Conservation (phyloP, 1,284 basidiomycete species). For the Spongispora temasekensis region DNA sequence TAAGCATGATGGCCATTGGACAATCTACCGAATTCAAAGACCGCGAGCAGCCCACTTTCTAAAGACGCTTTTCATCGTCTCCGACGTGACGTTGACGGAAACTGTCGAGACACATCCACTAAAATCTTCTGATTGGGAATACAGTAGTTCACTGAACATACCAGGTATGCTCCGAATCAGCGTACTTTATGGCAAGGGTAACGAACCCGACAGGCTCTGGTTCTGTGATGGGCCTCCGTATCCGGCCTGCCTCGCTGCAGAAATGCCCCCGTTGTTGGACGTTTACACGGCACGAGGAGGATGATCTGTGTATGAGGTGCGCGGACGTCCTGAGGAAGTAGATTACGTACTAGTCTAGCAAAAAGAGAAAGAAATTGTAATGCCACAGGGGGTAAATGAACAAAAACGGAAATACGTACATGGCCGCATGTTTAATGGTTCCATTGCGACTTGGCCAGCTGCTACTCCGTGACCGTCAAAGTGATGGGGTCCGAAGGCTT, state of each 20-base stretch:
- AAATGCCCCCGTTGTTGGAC: constrained; percentile 39
- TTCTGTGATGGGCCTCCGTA: constrained; percentile 16
- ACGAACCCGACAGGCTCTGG: constrained; percentile 15
- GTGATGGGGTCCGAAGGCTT: constrained; percentile 56
- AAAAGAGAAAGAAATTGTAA: background rate
- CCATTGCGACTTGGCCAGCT: background rate
- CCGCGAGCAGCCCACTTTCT: constrained; percentile 53
- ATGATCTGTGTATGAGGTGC: constrained; percentile 30
- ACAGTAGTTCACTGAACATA: constrained; percentile 43
- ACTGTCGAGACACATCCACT: constrained; percentile 43
- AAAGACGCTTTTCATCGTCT: constrained; percentile 78
- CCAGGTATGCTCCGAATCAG: constrained; percentile 41
- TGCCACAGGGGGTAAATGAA: constrained; percentile 15
- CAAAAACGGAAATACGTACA: constrained; percentile 11
- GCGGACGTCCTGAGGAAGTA: constrained; percentile 19
- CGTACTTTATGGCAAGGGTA: background rate
- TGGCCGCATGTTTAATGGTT: constrained; percentile 9
- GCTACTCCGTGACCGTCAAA: constrained; percentile 6
- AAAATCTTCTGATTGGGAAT: constrained; percentile 47
- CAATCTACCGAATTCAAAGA: constrained; percentile 2
- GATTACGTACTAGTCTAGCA: background rate
- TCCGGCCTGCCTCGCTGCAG: constrained; percentile 23
- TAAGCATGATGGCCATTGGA: constrained; percentile 19
- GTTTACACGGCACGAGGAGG: constrained; percentile 28
- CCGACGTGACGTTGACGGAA: constrained; percentile 55